Conservation (phyloP, 164 flowering plant genomes). For the Umbellularia californica region DNA sequence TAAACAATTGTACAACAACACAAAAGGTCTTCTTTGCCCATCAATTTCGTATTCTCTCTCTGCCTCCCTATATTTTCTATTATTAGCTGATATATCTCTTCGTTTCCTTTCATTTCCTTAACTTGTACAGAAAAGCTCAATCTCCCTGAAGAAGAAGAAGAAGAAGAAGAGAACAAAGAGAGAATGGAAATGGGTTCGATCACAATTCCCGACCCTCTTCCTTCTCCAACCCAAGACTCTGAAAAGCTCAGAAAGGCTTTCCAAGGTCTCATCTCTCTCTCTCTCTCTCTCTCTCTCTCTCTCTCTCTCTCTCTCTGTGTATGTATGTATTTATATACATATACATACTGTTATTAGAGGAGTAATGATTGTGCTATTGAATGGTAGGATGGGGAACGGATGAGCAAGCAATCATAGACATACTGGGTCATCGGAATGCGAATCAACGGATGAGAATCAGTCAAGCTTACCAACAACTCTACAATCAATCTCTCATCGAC, state of each 20-base stretch:
- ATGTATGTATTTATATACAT: neutral
- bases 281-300: neutral
- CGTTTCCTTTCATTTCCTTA: neutral
- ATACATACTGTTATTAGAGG: too few relatives aligned
- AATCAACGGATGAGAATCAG: constrained; percentile 56
- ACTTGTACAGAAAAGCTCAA: constrained; percentile 12
- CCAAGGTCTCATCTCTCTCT: constrained; percentile 33
- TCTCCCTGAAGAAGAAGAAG: neutral
- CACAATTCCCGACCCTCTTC: constrained; percentile 50
- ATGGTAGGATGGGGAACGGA: constrained; percentile 72
- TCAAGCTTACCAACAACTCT: constrained; percentile 55
- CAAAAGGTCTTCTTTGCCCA: too few relatives aligned
- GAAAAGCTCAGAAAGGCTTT: constrained; percentile 50
- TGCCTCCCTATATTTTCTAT: too few relatives aligned
- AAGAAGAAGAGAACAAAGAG: neutral
- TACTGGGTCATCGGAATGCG: constrained; percentile 70
- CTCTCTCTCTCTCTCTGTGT: neutral
- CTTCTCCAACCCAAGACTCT: constrained; percentile 58
- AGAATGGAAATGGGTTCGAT: neutral
- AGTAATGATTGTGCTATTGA: too few relatives aligned
- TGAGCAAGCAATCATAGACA: constrained; percentile 54
- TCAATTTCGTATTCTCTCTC: too few relatives aligned
- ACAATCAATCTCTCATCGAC: constrained; percentile 57
- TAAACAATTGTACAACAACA: too few relatives aligned
- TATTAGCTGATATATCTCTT: too few relatives aligned